Evolutionary conservation across 108 stramenopile species (phyloP), one percentile per base, ranked within the genome.

Genomic region (Seminavis robusta): DNA sequence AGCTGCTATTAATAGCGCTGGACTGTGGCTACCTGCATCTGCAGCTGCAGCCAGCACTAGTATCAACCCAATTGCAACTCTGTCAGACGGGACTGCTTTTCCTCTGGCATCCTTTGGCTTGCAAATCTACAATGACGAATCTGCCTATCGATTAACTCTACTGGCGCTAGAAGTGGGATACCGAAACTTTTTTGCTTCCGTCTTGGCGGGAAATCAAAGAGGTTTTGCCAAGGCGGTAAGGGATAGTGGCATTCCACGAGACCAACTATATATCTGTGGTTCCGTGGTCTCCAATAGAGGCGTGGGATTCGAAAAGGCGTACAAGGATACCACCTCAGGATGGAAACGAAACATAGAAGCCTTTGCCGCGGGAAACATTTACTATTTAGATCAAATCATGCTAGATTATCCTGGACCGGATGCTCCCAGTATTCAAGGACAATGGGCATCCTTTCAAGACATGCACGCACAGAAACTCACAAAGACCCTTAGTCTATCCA

Each of bases 371-470:
- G 85, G 85, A 0, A 67, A 77, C 19, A 81, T 88, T 31, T 75
- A 79, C 52, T 79, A 81, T 39, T 61, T 88, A 9, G 86, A 88
- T 63, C 77, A 79, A 67, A 88, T 88, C 33, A 88, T 88, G 86
- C 53, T 88, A 13, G 86, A 88, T 40, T 88, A 88, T 74, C 86
- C 86, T 8, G 86, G 86, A 25, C 72, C 86, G 15, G 80, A 87
- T 61, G 67, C 71, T 34, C 77, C 73, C 11, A 81, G 80, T n/a
- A 79, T 88, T 31, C 69, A 62, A 43, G 86, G 86, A 16, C 86
- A 88, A 42, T 88, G 86, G 86, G 48, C 29, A 10, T 61, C 77
- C 39, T 81, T 88, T 47, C 83, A 88, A 56, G 83, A 81, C 9
- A 88, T 88, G 86, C 47, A 65, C 39, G 53, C 54, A 39, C 71